phyloP scores from a whole-genome alignment of 1,284 basidiomycete genomes.

The Lentinula novae-zelandiae region DNA sequence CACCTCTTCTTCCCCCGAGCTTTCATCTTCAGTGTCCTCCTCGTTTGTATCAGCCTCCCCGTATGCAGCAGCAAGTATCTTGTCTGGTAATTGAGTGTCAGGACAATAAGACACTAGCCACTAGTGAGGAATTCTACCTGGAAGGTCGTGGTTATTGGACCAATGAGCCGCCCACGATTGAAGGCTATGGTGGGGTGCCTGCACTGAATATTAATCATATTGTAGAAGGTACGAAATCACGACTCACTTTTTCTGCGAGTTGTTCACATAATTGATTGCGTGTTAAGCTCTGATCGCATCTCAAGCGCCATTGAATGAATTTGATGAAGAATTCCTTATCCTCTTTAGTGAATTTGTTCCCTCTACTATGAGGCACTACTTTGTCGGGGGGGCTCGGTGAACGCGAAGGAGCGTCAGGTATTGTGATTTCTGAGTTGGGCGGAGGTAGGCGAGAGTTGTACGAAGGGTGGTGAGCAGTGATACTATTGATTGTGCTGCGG shows the following conservation, averaged over 20 bases:
- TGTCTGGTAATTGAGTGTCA: constrained; percentile 31
- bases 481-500: constrained; percentile 51
- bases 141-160: constrained; percentile 55
- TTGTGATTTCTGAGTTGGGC: constrained; percentile 49
- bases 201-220: constrained; percentile 12
- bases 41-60: constrained; percentile 28
- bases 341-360: constrained; percentile 59
- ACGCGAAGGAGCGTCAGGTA: constrained; percentile 59
- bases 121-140: constrained; percentile 19
- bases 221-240: neutral
- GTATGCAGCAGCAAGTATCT: constrained; percentile 51
- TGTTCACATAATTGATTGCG: constrained; percentile 50
- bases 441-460: constrained; percentile 45
- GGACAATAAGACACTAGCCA: neutral
- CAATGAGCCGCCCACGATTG: constrained; percentile 62
- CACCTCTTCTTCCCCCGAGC: constrained; percentile 14
- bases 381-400: constrained; percentile 61
- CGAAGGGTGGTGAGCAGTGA: constrained; percentile 44
- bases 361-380: constrained; percentile 41
- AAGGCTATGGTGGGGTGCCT: constrained; percentile 59
- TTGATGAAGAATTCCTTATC: constrained; percentile 63
- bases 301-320: constrained; percentile 57
- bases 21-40: constrained; percentile 24
- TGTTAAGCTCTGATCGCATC: constrained; percentile 45
- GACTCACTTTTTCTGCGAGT: constrained; percentile 51